Evolutionary conservation across 768 basidiomycete species (phyloP).

Genomic region (Trametes villosa): DNA sequence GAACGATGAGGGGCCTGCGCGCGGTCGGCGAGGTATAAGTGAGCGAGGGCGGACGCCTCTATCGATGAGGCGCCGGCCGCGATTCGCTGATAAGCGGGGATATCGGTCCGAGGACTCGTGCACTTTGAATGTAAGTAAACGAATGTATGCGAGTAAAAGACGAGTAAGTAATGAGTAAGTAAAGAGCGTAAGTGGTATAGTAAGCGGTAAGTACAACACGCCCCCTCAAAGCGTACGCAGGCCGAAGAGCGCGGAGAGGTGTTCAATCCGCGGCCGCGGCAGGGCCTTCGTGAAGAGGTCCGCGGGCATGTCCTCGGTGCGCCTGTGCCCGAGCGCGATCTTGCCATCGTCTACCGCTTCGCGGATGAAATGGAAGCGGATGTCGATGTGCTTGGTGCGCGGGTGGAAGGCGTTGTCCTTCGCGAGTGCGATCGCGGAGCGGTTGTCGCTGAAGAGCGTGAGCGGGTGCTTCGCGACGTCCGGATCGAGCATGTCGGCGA

Average conservation of each 20-base stretch:
- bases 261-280: not conserved
- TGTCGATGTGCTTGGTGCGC: conserved; percentile 42
- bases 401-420: conserved; percentile 33
- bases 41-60: no score
- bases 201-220: conserved; percentile 13
- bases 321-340: conserved; percentile 10
- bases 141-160: not conserved
- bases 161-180: no score
- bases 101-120: no score
- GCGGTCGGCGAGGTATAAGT: no score
- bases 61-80: no score
- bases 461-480: no score
- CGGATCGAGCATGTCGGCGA: conserved; percentile 1
- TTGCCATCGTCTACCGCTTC: conserved; percentile 17
- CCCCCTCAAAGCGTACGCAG: conserved; percentile 18
- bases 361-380: conserved; percentile 39
- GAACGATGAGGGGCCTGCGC: no score
- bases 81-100: no score
- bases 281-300: conserved; percentile 42
- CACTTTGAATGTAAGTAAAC: not conserved
- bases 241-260: not conserved
- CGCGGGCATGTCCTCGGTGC: conserved; percentile 31
- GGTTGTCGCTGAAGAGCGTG: conserved; percentile 14
- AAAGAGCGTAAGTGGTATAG: not conserved
- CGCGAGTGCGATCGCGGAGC: not conserved